Percentiles rank a stretch among this genome's conserved stretches.
phyloP scores from a whole-genome alignment of 2,329 filamentous ascomycete species.

The Hypoxylon sp. region DNA sequence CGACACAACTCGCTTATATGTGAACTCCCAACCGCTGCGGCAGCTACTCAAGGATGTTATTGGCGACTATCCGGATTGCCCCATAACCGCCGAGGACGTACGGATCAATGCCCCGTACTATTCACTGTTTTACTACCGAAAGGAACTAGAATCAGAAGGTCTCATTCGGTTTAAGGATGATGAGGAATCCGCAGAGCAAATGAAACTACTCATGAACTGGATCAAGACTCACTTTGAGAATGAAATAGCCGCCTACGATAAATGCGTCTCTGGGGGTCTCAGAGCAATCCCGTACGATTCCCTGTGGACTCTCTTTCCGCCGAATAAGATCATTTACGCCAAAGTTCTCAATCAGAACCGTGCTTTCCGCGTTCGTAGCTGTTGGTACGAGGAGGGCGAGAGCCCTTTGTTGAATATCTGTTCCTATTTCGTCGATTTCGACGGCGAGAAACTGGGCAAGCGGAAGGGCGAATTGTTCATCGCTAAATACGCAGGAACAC shows the following conservation, averaged over 20 bases:
- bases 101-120: conserved; percentile 48
- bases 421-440: conserved; percentile 54
- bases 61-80: conserved; percentile 46
- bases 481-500: conserved; percentile 49
- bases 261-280: conserved; percentile 46
- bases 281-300: conserved; percentile 50
- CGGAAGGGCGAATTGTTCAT: conserved; percentile 48
- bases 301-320: conserved; percentile 54
- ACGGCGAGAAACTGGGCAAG: conserved; percentile 55
- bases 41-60: conserved; percentile 52
- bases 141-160: conserved; percentile 49
- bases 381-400: conserved; percentile 49
- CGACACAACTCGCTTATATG: conserved; percentile 48
- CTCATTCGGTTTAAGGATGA: conserved; percentile 50
- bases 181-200: conserved; percentile 47
- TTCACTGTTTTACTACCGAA: conserved; percentile 51
- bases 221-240: conserved; percentile 52
- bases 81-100: conserved; percentile 47
- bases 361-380: conserved; percentile 51
- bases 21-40: conserved; percentile 52
- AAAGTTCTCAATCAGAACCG: conserved; percentile 49
- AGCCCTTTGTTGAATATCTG: conserved; percentile 47
- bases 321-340: conserved; percentile 49
- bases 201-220: conserved; percentile 52
- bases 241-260: conserved; percentile 50